Percentiles rank a stretch among this genome's conserved stretches.
Conservation (phyloP, 2,329 filamentous ascomycete species). For the Pseudocercospora musae region DNA sequence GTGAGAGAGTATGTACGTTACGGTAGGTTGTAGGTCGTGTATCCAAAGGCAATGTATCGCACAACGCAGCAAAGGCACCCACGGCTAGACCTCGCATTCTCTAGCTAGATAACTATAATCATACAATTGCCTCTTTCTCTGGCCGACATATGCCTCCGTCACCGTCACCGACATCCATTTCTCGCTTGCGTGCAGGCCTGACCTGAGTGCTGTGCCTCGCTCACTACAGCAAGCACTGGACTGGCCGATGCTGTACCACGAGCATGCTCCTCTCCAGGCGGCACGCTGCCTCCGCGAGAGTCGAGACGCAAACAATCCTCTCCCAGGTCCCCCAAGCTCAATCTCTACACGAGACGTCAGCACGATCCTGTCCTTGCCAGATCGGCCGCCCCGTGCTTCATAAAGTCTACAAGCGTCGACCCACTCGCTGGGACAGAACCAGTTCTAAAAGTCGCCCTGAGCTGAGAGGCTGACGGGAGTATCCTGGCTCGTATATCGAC, state of each 20-base stretch:
- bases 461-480: slow-evolving; percentile 10
- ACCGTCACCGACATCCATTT: slow-evolving; percentile 11
- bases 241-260: not conserved
- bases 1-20: not conserved
- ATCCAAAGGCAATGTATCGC: not conserved
- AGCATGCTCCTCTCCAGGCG: slow-evolving; percentile 7
- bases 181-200: slow-evolving; percentile 19
- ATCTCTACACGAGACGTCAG: slow-evolving; percentile 17
- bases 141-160: slow-evolving; percentile 2
- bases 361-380: slow-evolving; percentile 18
- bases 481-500: slow-evolving; percentile 22
- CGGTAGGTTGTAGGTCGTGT: not conserved
- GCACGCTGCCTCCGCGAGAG: slow-evolving; percentile 8
- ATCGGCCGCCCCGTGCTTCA: slow-evolving; percentile 16
- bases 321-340: slow-evolving; percentile 12
- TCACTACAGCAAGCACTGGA: not conserved
- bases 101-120: not conserved
- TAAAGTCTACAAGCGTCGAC: slow-evolving; percentile 21
- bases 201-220: slow-evolving; percentile 13
- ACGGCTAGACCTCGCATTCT: not conserved
- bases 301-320: slow-evolving; percentile 19
- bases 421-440: slow-evolving; percentile 19
- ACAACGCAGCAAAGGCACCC: not conserved
- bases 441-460: slow-evolving; percentile 14
- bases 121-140: not conserved